These are phyloP conservation scores for Spathaspora passalidarum DNA, from an alignment of 805 yeast genomes.

Conservation along the genomic window DNA sequence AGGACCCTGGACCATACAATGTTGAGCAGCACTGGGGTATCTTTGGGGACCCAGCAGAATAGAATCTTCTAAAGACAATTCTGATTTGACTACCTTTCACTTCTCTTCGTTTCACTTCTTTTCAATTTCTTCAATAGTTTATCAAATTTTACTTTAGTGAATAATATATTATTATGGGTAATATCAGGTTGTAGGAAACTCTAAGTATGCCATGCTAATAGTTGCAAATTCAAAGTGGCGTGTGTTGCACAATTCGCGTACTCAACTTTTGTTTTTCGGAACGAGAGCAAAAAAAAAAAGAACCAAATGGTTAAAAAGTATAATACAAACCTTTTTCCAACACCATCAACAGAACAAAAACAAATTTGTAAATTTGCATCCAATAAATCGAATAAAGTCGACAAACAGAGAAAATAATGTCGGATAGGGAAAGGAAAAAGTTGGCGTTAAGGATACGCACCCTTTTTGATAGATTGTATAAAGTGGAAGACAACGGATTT, in stretches of 20 bases:
- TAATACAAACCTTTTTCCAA: neutral
- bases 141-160: no score
- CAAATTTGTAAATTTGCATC: neutral
- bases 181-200: no score
- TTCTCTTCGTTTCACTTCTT: neutral
- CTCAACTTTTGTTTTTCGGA: neutral
- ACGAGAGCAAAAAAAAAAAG: neutral
- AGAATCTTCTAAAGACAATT: neutral
- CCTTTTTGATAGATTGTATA: slow-evolving; percentile 38
- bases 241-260: neutral
- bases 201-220: no score
- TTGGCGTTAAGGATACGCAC: slow-evolving; percentile 28
- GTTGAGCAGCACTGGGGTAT: slow-evolving; percentile 46
- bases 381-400: neutral
- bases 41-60: slow-evolving; percentile 37
- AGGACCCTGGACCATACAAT: slow-evolving; percentile 33
- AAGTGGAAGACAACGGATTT: slow-evolving; percentile 42
- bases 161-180: no score
- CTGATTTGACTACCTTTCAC: neutral
- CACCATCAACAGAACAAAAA: neutral
- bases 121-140: neutral
- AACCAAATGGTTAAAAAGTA: neutral
- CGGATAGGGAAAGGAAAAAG: slow-evolving; percentile 39
- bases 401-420: slow-evolving; percentile 16
- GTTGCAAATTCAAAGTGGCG: no score